phyloP scores from a whole-genome alignment of 371 early-diverging fungal genomes.

The Smittium mucronatum region DNA sequence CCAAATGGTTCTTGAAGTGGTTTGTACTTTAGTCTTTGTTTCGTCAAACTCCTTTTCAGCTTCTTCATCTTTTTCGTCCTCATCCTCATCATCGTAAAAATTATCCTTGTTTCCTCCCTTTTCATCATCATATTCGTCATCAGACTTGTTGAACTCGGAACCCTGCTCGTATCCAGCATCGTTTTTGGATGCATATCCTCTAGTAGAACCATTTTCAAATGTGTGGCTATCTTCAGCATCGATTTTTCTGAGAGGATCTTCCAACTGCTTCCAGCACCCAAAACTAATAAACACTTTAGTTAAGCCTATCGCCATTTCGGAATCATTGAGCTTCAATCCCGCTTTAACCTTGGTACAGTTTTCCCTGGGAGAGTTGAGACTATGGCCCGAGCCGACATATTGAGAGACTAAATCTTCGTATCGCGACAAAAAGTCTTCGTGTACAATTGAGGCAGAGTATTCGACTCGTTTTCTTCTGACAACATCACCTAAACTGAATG shows the following conservation, averaged over 20 bases:
- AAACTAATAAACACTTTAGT: constrained; percentile 58
- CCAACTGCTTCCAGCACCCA: constrained; percentile 51
- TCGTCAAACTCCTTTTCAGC: constrained; percentile 12
- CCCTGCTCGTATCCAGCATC: constrained; percentile 24
- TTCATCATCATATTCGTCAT: too few relatives aligned
- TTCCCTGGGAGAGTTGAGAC: constrained; percentile 18
- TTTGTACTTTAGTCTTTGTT: constrained; percentile 12
- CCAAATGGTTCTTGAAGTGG: constrained; percentile 41
- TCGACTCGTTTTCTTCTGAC: constrained; percentile 33
- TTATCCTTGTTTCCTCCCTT: not conserved
- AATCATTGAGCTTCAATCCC: constrained; percentile 39
- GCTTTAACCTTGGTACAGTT: constrained; percentile 36
- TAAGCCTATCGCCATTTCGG: constrained; percentile 53
- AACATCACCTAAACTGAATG: constrained; percentile 38
- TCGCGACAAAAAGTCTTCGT: constrained; percentile 55
- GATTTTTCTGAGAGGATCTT: constrained; percentile 41
- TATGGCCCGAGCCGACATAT: not conserved
- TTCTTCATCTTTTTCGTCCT: not conserved
- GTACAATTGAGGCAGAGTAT: constrained; percentile 45
- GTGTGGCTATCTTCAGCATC: constrained; percentile 8
- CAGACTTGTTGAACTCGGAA: too few relatives aligned
- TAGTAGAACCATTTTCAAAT: not conserved
- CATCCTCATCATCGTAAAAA: not conserved
- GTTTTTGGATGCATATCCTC: not conserved
- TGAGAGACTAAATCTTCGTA: constrained; percentile 32